Conservation (phyloP, 2,329 filamentous ascomycete species). For the Exserohilum rostratum region DNA sequence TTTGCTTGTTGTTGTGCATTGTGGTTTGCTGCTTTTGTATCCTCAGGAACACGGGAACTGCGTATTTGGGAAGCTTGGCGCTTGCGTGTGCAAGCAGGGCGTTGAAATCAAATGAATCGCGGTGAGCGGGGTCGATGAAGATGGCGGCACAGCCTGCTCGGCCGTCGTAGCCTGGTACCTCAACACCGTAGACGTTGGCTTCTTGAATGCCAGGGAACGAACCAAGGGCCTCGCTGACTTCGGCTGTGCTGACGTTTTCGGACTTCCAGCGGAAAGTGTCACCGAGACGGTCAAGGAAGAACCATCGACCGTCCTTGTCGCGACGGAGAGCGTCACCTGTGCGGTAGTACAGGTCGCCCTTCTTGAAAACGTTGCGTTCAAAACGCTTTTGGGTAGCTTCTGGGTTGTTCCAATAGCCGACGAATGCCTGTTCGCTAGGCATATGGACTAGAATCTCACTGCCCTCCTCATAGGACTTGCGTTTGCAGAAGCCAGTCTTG, state of each 20-base stretch:
- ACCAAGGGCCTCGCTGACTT: slow-evolving; percentile 56
- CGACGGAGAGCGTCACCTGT: slow-evolving; percentile 56
- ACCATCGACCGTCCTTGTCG: slow-evolving; percentile 54
- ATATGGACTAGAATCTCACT: slow-evolving; percentile 77
- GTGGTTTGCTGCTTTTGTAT: slow-evolving; percentile 64
- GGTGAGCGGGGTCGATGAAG: slow-evolving; percentile 59
- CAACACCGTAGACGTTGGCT: slow-evolving; percentile 58
- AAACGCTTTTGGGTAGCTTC: slow-evolving; percentile 67
- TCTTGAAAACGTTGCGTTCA: slow-evolving; percentile 53
- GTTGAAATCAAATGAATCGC: slow-evolving; percentile 57
- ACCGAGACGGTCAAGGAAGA: slow-evolving; percentile 56
- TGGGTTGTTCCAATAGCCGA: slow-evolving; percentile 72
- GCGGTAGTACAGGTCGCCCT: slow-evolving; percentile 57
- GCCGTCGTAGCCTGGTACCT: slow-evolving; percentile 55
- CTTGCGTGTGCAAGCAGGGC: slow-evolving; percentile 65
- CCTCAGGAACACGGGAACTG: slow-evolving; percentile 75
- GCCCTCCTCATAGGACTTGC: slow-evolving; percentile 68
- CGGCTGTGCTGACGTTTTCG: slow-evolving; percentile 57
- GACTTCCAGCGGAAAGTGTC: slow-evolving; percentile 59
- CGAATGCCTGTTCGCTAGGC: slow-evolving; percentile 63
- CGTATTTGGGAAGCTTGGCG: slow-evolving; percentile 70
- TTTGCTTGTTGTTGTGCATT: slow-evolving; percentile 81
- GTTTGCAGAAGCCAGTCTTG: slow-evolving; percentile 69
- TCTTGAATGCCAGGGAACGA: slow-evolving; percentile 53
- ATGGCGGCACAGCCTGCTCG: slow-evolving; percentile 64